Evolutionary conservation across 306 rosid genomes (phyloP), one percentile per base, ranked within the genome.

Genomic region (Rubus parviflorus): DNA sequence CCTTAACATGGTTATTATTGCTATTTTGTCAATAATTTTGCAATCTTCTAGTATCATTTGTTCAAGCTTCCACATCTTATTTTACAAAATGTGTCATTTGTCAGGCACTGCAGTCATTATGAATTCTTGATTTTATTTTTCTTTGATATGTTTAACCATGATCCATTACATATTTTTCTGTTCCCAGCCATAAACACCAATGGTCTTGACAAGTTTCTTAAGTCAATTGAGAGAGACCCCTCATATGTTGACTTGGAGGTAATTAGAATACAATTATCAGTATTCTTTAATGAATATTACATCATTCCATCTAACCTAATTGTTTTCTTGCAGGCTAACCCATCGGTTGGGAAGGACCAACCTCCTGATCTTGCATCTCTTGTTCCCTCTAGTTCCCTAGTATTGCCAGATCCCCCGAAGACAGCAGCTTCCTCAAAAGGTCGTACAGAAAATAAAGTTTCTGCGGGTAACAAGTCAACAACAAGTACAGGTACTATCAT

Each of bases 221-320:
- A 79, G 68, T 87, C 97, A 80, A 82, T 92, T 41, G 92, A 91
- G 77, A 89, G 97, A 81, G 85, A 86, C 47, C 88, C 96, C 75
- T 80, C 96, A 37, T 96, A 91, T 70, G 93, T 92, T 80, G 98
- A 96, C 85, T 77, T 96, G 87, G 98, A 96, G 97, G 99, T 96
- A 84, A 85, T 71, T 82, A 74, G 46, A 68, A 64, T 64, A 48
- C 40, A 63, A 63, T 68, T 23, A 16, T 25, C 51, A 19, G 53
- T 73, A n/a, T 41, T 40, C 46, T 40, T 45, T 77, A 40, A n/a
- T 16, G 67, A 17, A 58, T 60, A 53, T 60, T 68, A 6, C 54
- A 72, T 30, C 65, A 40, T 64, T 76, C 72, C 49, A 57, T 75
- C 78, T 64, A 62, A 43, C 30, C 12, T 54, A 67, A 53, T 75